Evolutionary conservation across 495 filamentous ascomycete genomes (phyloP).

Genomic region (Hyaloscypha finlandica): DNA sequence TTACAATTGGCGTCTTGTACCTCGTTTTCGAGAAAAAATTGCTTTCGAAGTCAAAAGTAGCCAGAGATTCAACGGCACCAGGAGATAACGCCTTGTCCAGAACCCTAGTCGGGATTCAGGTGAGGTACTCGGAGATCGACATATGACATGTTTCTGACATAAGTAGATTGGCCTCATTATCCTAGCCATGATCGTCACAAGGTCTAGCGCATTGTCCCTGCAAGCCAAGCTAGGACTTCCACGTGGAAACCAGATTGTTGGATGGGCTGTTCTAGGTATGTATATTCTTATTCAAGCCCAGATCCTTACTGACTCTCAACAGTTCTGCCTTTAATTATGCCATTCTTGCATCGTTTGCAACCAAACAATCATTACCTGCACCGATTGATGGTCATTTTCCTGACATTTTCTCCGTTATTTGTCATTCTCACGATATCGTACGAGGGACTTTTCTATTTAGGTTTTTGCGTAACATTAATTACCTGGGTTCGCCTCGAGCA

Average conservation of each 20-base stretch:
- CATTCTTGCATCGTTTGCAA: slow-evolving; percentile 76
- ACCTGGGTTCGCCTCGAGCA: slow-evolving; percentile 93
- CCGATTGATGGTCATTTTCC: slow-evolving; percentile 83
- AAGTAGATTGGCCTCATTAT: slow-evolving; percentile 74
- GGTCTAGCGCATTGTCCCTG: slow-evolving; percentile 75
- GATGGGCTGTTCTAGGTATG: slow-evolving; percentile 82
- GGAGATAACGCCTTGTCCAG: slow-evolving; percentile 25
- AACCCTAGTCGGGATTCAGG: slow-evolving; percentile 37
- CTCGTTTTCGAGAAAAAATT: slow-evolving; percentile 78
- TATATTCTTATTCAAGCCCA: slow-evolving; percentile 10
- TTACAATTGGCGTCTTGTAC: slow-evolving; percentile 75
- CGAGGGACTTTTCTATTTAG: slow-evolving; percentile 95
- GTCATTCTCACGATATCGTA: slow-evolving; percentile 97
- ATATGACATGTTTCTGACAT: slow-evolving; percentile 19
- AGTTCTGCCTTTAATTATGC: slow-evolving; percentile 78
- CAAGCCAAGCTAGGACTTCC: slow-evolving; percentile 89
- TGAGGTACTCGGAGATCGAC: slow-evolving; percentile 11
- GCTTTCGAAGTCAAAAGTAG: slow-evolving; percentile 40
- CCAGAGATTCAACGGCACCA: slow-evolving; percentile 24
- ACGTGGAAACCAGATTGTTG: slow-evolving; percentile 82
- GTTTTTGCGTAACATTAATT: slow-evolving; percentile 79
- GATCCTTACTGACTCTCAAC: slow-evolving; percentile 5
- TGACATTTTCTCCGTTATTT: slow-evolving; percentile 91
- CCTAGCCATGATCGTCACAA: slow-evolving; percentile 83
- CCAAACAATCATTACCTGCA: slow-evolving; percentile 91